Base-by-base conservation (phyloP, 129 eudicot genomes). In the carrot (Daucus carota) region DNA sequence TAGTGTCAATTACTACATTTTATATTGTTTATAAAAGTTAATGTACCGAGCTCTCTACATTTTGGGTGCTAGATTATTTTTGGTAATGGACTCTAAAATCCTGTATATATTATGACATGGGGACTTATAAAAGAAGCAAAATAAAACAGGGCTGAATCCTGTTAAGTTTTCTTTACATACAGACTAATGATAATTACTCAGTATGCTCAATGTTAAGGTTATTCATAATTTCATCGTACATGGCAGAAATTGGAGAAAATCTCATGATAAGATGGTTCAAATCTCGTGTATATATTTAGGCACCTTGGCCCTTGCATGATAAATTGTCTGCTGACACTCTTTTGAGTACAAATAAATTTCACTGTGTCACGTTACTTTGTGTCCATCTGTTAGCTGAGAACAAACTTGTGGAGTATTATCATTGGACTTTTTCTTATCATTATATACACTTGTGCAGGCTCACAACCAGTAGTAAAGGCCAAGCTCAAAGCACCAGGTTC, bases 401-500 rank as follows among this genome's bases (percentile, higher is more conserved):
- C n/a, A 44, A 59, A 26, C 43, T 0, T 66, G 22, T 66, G 22
- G 18, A 33, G 13, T 33, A 4, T 8, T 8, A 66, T 16, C 9
- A 28, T 32, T 66, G 4, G 17, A 60, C 20, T 66, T 40, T 40
- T 40, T 65, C 38, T 29, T 66, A 60, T 66, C 7, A 32, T 15
- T 18, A 14, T 38, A 38, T 41, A 28, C 67, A 31, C 82, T 78
- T 71, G 65, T 80, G 75, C 91, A 90, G 96, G 80, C 71, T 84
- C 90, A 84, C 89, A 84, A 70, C 77, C 80, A 20, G 40, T 78
- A 17, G 91, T 81, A 63, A 90, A 84, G 84, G 87, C 79, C 68
- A 88, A 75, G 76, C 78, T 15, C 70, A 79, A 71, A 18, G 75
- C 84, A 44, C 72, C 68, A 54, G 65, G 67, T 42, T 66, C 80